Evolutionary conservation across 345 rosid genomes (phyloP), one percentile per base, ranked within the genome.

Genomic region (rapeseed (Brassica napus)): DNA sequence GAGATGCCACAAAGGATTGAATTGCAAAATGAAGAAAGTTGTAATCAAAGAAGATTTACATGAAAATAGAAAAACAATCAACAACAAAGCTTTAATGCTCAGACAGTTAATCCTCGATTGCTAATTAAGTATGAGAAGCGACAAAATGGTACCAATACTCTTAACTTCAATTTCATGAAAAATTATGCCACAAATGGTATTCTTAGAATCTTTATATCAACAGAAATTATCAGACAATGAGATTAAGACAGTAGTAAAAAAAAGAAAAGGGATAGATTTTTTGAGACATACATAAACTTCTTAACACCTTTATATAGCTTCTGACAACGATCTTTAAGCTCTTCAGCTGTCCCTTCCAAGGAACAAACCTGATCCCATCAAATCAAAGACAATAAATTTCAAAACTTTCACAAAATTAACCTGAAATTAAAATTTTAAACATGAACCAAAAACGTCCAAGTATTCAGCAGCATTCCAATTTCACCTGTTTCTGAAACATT

Each of bases 321-420:
- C 81, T 88, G 98, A 82, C 97, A 91, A 67, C 95, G 97, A 71
- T 87, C 91, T 84, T 77, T 88, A 74, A 93, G 77, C 81, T 90
- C 93, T 12, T 89, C 93, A 81, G 94, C 85, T 55, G 86, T 79
- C 52, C 88, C 82, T 68, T 91, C 97, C 67, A 90, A 79, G 70
- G 88, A 83, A 83, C 57, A 84, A 78, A 93, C 73, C 97, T 93
- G 86, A 71, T 11, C 18, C 47, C 63, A 49, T 72, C 49, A 52
- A 44, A 18, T 61, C 24, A 15, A n/a, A 79, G 16, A 3, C 65
- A 55, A 5, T 7, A 26, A 42, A 15, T 15, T 55, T 49, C 63
- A 69, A 15, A 69, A 61, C 23, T 62, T 23, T 14, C 15, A 49
- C 6, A 15, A n/a, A 23, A 62, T 8, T 5, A 52, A 11, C 42